Evolutionary conservation across 257 asterid species (phyloP), one percentile per base, ranked within the genome.

Genomic region (Anisodus tanguticus): DNA sequence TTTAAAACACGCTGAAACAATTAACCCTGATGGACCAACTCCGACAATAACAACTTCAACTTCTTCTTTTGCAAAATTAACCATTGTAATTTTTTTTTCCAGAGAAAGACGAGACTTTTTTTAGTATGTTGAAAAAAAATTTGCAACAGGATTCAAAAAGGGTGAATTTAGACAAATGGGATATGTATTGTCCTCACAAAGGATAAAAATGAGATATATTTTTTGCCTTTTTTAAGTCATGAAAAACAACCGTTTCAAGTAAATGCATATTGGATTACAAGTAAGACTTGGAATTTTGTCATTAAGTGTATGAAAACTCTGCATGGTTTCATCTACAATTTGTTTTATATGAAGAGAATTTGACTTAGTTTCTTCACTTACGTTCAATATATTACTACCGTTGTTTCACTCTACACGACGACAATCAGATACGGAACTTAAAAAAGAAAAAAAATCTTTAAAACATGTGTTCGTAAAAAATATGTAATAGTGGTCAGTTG

Each of bases 1-100:
- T 70, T 91, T 94, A 2, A 94, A 87, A 22, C 94, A 92, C 1
- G 93, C 93, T 4, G 94, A 85, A 1, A 92, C 86, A 17, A 95
- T 91, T 19, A 94, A 37, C 8, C 97, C 95, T 0, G 95, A 86
- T 11, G 97, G 95, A 35, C 97, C 95, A 0, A 91, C 94, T 4
- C 97, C 95, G 0, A 91, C 85, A 6, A 91, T 86, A 3, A 92
- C 13, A 0, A 89, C 92, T 17, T 60, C 82, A 0, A 80, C 83
- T 86, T 85, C 89, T 19, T 87, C 69, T 83, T 69, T 62, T 1
- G 19, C 35, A 58, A 59, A 58, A 58, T 9, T 79, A 11, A 16
- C 63, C 81, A 76, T 76, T 26, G 26, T 3, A 7, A 22, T 22
- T 22, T 6, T 12, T 49, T 76, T n/a, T n/a, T n/a, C n/a, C 22